These are phyloP conservation scores for Naganishia sp. DNA, from an alignment of 1,284 basidiomycete species.

Conservation along the genomic window DNA sequence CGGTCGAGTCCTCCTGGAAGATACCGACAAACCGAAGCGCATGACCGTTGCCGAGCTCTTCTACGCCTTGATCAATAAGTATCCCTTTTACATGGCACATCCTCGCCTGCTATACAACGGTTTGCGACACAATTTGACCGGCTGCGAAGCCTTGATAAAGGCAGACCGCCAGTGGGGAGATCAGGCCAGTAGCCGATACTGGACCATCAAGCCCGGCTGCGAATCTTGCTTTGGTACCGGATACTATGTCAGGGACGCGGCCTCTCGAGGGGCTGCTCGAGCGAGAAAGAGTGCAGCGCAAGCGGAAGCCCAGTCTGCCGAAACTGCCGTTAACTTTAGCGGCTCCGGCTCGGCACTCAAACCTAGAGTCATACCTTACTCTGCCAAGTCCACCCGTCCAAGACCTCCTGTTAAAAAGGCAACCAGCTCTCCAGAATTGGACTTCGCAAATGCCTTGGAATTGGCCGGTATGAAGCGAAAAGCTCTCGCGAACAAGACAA, in stretches of 20 bases:
- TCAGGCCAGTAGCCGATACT: constrained; percentile 52
- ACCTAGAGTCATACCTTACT: neutral
- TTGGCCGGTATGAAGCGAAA: constrained; percentile 2
- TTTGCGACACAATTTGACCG: constrained; percentile 54
- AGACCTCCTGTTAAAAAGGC: constrained; percentile 4
- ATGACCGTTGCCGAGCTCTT: constrained; percentile 53
- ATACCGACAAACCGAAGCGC: constrained; percentile 43
- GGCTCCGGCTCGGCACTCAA: neutral
- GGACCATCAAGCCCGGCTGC: constrained; percentile 53
- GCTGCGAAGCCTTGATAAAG: constrained; percentile 54
- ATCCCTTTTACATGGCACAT: constrained; percentile 47
- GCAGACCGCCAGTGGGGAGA: constrained; percentile 52
- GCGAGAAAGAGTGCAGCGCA: constrained; percentile 5
- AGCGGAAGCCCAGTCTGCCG: neutral
- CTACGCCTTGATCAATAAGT: constrained; percentile 27
- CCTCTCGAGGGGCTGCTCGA: constrained; percentile 7
- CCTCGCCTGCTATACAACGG: constrained; percentile 55
- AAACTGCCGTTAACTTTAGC: neutral
- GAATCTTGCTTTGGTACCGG: constrained; percentile 49
- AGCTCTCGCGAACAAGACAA: constrained; percentile 10
- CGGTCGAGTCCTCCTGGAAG: constrained; percentile 48
- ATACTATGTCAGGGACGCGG: constrained; percentile 36
- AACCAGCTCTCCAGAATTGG: neutral
- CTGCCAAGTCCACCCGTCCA: neutral
- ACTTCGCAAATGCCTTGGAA: neutral